A percentile compares a stretch with the other conserved stretches of the same genome.
phyloP scores from a whole-genome alignment of 108 stramenopile species.

The Skeletonema potamos region DNA sequence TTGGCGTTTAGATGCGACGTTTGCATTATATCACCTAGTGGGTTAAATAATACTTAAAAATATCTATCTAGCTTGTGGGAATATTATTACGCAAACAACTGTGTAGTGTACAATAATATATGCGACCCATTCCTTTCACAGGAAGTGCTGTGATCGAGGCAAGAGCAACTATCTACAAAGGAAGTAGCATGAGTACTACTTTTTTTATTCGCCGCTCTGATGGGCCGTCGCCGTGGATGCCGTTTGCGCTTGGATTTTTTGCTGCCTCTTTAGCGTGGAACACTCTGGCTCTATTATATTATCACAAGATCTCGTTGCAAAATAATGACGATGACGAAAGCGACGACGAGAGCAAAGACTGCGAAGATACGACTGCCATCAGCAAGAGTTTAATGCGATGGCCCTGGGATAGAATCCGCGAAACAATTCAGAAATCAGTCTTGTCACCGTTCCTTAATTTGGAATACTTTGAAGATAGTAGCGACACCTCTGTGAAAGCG shows the following conservation, averaged over 20 bases:
- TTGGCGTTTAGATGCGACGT: no score
- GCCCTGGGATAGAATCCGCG: constrained; percentile 41
- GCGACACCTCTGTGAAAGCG: neutral
- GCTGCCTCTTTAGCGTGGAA: neutral
- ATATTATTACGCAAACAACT: no score
- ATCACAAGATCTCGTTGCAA: neutral
- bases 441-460: constrained; percentile 24
- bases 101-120: no score
- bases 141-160: no score
- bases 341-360: neutral
- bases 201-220: neutral
- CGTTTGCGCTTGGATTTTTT: neutral
- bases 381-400: constrained; percentile 15
- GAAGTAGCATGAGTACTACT: neutral
- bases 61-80: no score
- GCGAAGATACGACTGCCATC: neutral
- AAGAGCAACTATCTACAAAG: neutral
- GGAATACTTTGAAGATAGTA: neutral
- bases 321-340: constrained; percentile 21
- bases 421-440: constrained; percentile 6
- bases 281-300: neutral
- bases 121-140: no score
- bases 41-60: no score
- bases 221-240: neutral
- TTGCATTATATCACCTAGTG: no score